These are phyloP conservation scores for Fusarium graminum DNA, from an alignment of 2,329 filamentous ascomycete genomes.

Conservation along the genomic window DNA sequence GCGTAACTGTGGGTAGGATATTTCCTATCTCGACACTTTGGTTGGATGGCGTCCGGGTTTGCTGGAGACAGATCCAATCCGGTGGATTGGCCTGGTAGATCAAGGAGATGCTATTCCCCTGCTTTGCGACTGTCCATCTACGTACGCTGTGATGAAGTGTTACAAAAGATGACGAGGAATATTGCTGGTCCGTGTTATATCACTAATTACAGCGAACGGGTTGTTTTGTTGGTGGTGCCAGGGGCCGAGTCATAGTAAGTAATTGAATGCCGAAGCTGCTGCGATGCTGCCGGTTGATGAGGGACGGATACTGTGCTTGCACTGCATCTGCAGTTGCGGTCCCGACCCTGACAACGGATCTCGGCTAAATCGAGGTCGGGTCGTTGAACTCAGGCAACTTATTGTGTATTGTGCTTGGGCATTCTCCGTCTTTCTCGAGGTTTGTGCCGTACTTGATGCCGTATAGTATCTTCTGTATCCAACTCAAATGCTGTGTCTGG, in stretches of 20 bases:
- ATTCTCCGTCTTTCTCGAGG: not conserved
- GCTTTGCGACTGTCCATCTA: conserved; percentile 13
- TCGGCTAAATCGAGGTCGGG: conserved; percentile 11
- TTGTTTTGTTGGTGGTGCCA: conserved; percentile 3
- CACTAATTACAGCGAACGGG: conserved; percentile 27
- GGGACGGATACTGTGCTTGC: conserved; percentile 19
- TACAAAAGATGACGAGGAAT: conserved; percentile 10
- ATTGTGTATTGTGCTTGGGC: not conserved
- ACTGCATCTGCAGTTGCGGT: not conserved
- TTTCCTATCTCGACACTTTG: conserved; percentile 41
- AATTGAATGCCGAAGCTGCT: conserved; percentile 27
- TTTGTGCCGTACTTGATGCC: conserved; percentile 2
- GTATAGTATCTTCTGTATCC: not conserved
- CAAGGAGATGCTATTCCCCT: conserved; percentile 27
- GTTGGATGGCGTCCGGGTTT: conserved; percentile 35
- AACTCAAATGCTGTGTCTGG: conserved; percentile 7
- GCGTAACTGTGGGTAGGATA: conserved; percentile 35
- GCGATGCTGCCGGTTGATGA: conserved; percentile 10
- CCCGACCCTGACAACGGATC: not conserved
- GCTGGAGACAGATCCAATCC: conserved; percentile 34
- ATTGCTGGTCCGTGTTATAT: conserved; percentile 18
- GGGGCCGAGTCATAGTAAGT: conserved; percentile 1
- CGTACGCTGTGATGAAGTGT: conserved; percentile 12
- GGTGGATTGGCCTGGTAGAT: conserved; percentile 35
- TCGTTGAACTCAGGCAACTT: conserved; percentile 22